Percentiles rank a stretch among this genome's conserved stretches.
Evolutionary conservation across 805 yeast species (phyloP).

Genomic region (Ogataea trehaloabstinens): DNA sequence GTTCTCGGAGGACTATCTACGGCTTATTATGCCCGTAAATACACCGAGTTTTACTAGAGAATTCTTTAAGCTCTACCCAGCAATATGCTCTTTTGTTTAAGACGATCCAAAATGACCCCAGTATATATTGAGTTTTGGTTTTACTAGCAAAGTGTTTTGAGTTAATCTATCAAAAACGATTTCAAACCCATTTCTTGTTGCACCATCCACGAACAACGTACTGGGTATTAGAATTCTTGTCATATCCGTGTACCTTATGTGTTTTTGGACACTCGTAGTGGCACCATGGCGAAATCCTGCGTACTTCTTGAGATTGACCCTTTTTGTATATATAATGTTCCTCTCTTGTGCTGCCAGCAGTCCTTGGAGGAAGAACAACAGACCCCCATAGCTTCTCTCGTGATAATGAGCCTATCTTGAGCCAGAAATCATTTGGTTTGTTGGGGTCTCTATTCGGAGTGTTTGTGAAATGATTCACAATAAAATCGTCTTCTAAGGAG

Average conservation of each 20-base stretch:
- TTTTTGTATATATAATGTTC: conserved; percentile 5
- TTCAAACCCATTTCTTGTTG: conserved; percentile 37
- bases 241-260: conserved; percentile 12
- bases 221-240: conserved; percentile 26
- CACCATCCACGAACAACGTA: conserved; percentile 46
- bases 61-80: no score
- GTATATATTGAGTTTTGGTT: no score
- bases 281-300: conserved; percentile 16
- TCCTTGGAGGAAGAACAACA: conserved; percentile 51
- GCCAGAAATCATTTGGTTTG: conserved; percentile 3
- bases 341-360: conserved; percentile 27
- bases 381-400: conserved; percentile 51
- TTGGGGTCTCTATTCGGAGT: neutral
- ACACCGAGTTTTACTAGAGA: conserved; percentile 63
- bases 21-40: conserved; percentile 70
- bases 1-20: conserved; percentile 63
- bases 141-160: neutral
- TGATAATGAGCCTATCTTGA: conserved; percentile 40
- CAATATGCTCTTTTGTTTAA: no score
- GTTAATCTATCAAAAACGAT: neutral
- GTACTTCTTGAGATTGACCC: neutral
- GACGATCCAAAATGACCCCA: no score
- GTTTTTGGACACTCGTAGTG: conserved; percentile 9
- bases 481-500: conserved; percentile 10
- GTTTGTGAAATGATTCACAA: conserved; percentile 1